Percentiles rank a stretch among this genome's conserved stretches.
These are phyloP conservation scores for Penicillium freii DNA, from an alignment of 2,329 filamentous ascomycete species.

Conservation along the genomic window DNA sequence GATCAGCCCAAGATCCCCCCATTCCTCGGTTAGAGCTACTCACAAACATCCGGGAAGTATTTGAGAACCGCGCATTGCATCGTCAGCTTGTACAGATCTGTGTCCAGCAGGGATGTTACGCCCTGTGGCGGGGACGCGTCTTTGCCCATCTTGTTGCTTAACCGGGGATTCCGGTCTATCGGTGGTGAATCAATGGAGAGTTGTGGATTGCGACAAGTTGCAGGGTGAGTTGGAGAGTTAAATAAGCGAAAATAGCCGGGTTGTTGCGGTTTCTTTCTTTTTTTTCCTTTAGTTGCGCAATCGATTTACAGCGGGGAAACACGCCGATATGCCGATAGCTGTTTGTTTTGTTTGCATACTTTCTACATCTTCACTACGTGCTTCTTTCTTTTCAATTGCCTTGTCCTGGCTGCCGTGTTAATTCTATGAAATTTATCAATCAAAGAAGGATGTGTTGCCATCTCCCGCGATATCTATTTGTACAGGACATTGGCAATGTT, in stretches of 20 bases:
- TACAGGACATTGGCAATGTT: neutral
- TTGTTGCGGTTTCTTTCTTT: neutral
- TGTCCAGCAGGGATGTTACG: constrained; percentile 79
- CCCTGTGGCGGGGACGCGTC: constrained; percentile 56
- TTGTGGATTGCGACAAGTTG: neutral
- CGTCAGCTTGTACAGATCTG: constrained; percentile 90
- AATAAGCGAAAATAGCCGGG: neutral
- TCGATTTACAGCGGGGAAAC: constrained; percentile 6
- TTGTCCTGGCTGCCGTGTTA: neutral
- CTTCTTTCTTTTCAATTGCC: neutral
- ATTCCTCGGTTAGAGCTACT: constrained; percentile 25
- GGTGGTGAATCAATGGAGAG: neutral
- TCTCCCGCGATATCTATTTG: neutral
- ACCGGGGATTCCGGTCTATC: constrained; percentile 4
- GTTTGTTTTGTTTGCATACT: constrained; percentile 10
- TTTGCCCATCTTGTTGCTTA: constrained; percentile 29
- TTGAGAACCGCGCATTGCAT: constrained; percentile 98
- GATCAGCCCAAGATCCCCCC: neutral
- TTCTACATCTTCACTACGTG: neutral
- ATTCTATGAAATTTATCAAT: neutral
- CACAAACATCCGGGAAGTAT: constrained; percentile 71
- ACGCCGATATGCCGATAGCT: constrained; percentile 3
- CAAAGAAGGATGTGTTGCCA: neutral
- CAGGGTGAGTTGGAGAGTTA: neutral
- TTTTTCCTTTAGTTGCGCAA: neutral